Base-by-base conservation (phyloP, 2,329 filamentous ascomycete genomes). In the Talaromyces sp. region DNA sequence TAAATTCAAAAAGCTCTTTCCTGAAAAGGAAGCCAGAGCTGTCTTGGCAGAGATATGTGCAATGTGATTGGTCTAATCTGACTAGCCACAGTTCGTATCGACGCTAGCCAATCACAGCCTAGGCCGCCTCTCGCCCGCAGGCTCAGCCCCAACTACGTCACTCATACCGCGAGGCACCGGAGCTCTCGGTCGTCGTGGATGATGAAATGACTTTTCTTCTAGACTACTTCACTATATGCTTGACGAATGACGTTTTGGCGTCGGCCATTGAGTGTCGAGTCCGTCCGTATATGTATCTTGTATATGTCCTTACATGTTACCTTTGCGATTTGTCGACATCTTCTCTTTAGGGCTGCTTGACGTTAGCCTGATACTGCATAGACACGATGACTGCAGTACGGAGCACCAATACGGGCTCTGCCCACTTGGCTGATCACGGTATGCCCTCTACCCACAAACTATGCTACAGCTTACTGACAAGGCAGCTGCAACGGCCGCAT, bases 401-500 rank as follows among this genome's bases (percentile, higher is more conserved):
- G 37, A 66, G 31, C 43, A 65, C 17, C 50, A 65, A 50, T 35
- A 33, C 37, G 33, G 43, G 31, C 33, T 57, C 64, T n/a, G 54
- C 31, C 39, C 52, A 52, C n/a, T 47, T 67, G 43, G 62, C 62
- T 15, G 62, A 67, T 41, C 65, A 67, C 15, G 65, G 65, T 64
- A 62, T 67, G 58, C 67, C 45, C 45, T 35, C 37, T 22, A 41
- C 49, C 27, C 33, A 62, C 49, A 19, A 19, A 60, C 9, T 17
- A 41, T 11, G 11, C 3, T 4, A 17, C 3, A 10, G 35, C 7
- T 4, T 39, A 25, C 39, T 56, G 50, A 59, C 25, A 1, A 10
- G 0, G 35, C 66, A 82, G 87, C 87, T 69, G 87, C 87, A n/a
- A 84, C 82, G 11, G 86, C 87, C 66, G 87, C 87, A 6, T 76